Conservation (phyloP, 495 filamentous ascomycete genomes). For the Hyphodiscus hymeniophilus region DNA sequence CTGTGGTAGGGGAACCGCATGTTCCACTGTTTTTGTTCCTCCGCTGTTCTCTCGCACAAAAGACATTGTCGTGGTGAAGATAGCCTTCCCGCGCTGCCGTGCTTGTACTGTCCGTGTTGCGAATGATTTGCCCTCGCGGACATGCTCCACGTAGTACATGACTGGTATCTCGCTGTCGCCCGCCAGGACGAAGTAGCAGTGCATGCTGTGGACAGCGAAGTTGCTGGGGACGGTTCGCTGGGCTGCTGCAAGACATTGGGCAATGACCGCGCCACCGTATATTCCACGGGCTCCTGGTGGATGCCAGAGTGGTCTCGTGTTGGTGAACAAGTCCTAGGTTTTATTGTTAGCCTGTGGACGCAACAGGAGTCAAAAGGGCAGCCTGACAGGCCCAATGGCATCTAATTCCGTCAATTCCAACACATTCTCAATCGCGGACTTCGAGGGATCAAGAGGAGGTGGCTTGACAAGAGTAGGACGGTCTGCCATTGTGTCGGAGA, state of each 20-base stretch:
- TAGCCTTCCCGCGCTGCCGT: conserved; percentile 75
- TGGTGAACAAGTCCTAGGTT: conserved; percentile 81
- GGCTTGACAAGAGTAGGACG: conserved; percentile 64
- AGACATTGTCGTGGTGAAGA: conserved; percentile 90
- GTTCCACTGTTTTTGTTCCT: conserved; percentile 51
- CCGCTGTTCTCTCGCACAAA: conserved; percentile 69
- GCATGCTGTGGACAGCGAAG: conserved; percentile 88
- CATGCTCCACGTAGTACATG: conserved; percentile 77
- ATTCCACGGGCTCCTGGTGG: conserved; percentile 86
- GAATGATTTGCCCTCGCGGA: conserved; percentile 85
- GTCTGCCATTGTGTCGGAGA: conserved; percentile 14
- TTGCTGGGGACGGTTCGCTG: conserved; percentile 72
- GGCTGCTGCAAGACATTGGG: conserved; percentile 82
- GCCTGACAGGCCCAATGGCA: conserved; percentile 69
- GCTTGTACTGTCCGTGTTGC: conserved; percentile 94
- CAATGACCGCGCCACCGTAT: conserved; percentile 88
- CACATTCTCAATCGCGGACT: conserved; percentile 79
- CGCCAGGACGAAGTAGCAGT: conserved; percentile 96
- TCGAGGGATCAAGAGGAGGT: conserved; percentile 60
- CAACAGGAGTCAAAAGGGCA: not conserved
- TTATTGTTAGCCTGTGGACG: not conserved
- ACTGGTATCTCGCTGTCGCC: conserved; percentile 79
- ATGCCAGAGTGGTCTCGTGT: conserved; percentile 83
- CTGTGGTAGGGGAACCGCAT: conserved; percentile 50
- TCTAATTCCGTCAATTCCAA: conserved; percentile 73